Conservation (phyloP, 305 asterid genomes). For the Solanum hybrid region DNA sequence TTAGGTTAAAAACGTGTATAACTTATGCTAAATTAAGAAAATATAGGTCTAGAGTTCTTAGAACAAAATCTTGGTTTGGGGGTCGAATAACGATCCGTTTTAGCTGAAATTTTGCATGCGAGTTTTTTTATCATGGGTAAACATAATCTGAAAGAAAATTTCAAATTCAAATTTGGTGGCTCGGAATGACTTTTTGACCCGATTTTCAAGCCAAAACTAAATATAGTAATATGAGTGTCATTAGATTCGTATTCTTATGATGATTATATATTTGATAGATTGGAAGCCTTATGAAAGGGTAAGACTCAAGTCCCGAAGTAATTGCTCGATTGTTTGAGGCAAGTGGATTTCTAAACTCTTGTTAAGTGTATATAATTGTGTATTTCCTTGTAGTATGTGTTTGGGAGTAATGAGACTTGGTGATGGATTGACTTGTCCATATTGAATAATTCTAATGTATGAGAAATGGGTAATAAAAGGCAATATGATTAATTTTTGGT, state of each 20-base stretch:
- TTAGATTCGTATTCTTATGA: too few species aligned
- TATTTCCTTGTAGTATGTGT: too few species aligned
- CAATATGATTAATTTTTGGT: too few species aligned
- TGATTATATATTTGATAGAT: neutral
- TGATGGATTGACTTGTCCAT: too few species aligned
- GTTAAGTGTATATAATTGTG: neutral
- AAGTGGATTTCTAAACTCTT: neutral
- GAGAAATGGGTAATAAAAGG: too few species aligned
- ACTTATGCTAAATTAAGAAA: neutral
- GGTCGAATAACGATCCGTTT: neutral
- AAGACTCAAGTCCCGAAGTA: neutral
- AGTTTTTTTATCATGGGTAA: neutral
- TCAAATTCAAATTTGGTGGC: neutral
- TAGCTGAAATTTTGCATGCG: neutral
- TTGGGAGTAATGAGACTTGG: too few species aligned
- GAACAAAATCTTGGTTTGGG: neutral
- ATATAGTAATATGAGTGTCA: neutral
- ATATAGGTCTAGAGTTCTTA: neutral
- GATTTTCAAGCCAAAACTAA: neutral
- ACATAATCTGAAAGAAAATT: too few species aligned
- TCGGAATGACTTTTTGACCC: neutral
- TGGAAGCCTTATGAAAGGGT: neutral
- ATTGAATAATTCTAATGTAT: too few species aligned
- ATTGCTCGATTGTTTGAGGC: neutral
- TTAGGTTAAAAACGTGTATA: neutral